Conservation (phyloP, 139 green algal genomes). For the Coccomyxa sp. region DNA sequence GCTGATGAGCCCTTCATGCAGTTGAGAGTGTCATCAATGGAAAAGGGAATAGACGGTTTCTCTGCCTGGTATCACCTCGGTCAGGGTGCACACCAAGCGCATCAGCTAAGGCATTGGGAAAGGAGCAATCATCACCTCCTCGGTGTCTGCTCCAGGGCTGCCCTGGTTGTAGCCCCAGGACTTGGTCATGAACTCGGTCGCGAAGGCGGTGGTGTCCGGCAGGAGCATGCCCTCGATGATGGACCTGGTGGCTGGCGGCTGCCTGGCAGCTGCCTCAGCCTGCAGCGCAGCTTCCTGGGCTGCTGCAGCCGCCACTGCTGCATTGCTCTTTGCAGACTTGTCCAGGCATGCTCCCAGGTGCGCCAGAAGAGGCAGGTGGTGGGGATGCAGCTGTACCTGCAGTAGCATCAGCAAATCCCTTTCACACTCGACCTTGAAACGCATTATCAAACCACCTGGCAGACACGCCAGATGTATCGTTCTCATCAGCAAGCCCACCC, state of each 20-base stretch:
- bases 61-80: too few relatives aligned
- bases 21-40: too few relatives aligned
- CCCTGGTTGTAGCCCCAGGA: conserved; percentile 16
- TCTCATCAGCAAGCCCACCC: too few relatives aligned
- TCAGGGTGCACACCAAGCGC: too few relatives aligned
- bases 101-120: too few relatives aligned
- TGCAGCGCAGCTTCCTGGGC: background rate
- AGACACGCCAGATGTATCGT: too few relatives aligned
- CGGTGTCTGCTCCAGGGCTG: too few relatives aligned
- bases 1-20: too few relatives aligned
- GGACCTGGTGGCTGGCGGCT: conserved; percentile 19
- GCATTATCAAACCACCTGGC: too few relatives aligned
- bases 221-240: conserved; percentile 55
- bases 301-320: background rate
- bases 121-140: too few relatives aligned
- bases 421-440: background rate
- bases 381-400: conserved; percentile 28
- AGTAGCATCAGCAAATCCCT: background rate
- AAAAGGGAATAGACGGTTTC: too few relatives aligned
- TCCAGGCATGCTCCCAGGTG: background rate
- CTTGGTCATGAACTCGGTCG: conserved; percentile 26
- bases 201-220: conserved; percentile 44
- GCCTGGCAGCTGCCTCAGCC: background rate
- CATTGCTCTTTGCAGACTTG: conserved; percentile 2
- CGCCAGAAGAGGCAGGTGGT: conserved; percentile 15